Evolutionary conservation across 2,329 filamentous ascomycete species (phyloP).

Genomic region (Cercospora nicotianae): DNA sequence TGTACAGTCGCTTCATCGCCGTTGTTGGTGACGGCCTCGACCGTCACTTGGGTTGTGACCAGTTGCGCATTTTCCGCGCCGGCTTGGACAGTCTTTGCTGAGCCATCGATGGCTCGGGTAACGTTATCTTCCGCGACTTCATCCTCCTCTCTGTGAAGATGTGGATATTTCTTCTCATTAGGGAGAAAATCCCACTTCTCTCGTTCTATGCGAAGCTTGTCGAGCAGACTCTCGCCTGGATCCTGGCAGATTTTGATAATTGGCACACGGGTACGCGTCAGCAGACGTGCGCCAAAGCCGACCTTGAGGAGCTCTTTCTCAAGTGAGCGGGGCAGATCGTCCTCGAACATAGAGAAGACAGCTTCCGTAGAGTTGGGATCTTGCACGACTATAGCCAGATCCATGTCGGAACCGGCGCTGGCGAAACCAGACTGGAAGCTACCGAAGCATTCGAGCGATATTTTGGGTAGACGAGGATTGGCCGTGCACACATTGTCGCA

Average conservation of each 20-base stretch:
- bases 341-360: constrained; percentile 47
- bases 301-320: constrained; percentile 72
- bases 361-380: constrained; percentile 29
- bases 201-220: constrained; percentile 64
- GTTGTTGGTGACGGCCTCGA: not conserved
- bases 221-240: constrained; percentile 61
- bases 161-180: constrained; percentile 47
- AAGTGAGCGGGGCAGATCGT: constrained; percentile 67
- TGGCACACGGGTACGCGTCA: constrained; percentile 77
- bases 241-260: constrained; percentile 83
- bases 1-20: not conserved
- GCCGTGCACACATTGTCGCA: constrained; percentile 60
- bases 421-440: constrained; percentile 84
- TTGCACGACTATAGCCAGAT: constrained; percentile 72
- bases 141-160: constrained; percentile 31
- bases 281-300: constrained; percentile 72
- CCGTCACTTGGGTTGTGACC: not conserved
- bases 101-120: not conserved
- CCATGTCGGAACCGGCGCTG: constrained; percentile 86
- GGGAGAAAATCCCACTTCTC: constrained; percentile 67
- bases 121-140: constrained; percentile 21
- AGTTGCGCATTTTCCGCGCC: not conserved
- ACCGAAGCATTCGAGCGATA: constrained; percentile 75
- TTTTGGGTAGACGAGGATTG: constrained; percentile 48
- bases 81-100: not conserved